A percentile compares a stretch with the other conserved stretches of the same genome.
These are phyloP conservation scores for Podospora sp. DNA, from an alignment of 495 filamentous ascomycete species.

Conservation along the genomic window DNA sequence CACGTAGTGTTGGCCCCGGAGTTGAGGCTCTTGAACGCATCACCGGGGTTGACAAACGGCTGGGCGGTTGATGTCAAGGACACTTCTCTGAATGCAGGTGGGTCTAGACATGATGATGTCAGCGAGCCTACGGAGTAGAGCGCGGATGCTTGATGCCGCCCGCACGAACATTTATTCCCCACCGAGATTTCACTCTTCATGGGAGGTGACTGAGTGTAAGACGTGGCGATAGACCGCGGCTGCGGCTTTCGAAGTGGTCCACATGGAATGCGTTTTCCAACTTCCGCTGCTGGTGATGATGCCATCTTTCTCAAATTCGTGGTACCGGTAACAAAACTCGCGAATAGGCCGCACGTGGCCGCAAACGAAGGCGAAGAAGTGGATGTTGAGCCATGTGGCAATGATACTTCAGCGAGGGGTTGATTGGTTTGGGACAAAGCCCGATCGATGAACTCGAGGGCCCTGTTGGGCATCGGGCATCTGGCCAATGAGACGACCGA, in stretches of 20 bases:
- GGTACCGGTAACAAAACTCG: neutral
- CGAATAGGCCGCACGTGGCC: too few species aligned
- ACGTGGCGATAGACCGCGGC: neutral
- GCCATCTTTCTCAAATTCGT: neutral
- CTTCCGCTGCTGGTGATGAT: neutral
- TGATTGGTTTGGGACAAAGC: neutral
- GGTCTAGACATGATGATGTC: neutral
- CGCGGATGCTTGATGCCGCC: neutral
- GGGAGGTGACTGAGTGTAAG: neutral
- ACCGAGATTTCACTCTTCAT: neutral
- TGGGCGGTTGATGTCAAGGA: slow-evolving; percentile 22
- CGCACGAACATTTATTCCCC: neutral
- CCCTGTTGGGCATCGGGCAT: neutral
- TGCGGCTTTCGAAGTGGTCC: neutral
- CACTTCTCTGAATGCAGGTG: slow-evolving; percentile 15
- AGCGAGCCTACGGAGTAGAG: too few species aligned
- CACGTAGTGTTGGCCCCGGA: neutral
- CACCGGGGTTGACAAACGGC: slow-evolving; percentile 27
- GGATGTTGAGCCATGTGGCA: neutral
- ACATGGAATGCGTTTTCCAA: neutral
- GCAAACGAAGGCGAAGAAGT: neutral
- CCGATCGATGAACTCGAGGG: neutral
- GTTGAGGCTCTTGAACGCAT: slow-evolving; percentile 18
- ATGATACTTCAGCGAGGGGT: neutral
- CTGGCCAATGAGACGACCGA: neutral